Conservation (phyloP, 768 basidiomycete species). For the Kwoniella dendrophila region DNA sequence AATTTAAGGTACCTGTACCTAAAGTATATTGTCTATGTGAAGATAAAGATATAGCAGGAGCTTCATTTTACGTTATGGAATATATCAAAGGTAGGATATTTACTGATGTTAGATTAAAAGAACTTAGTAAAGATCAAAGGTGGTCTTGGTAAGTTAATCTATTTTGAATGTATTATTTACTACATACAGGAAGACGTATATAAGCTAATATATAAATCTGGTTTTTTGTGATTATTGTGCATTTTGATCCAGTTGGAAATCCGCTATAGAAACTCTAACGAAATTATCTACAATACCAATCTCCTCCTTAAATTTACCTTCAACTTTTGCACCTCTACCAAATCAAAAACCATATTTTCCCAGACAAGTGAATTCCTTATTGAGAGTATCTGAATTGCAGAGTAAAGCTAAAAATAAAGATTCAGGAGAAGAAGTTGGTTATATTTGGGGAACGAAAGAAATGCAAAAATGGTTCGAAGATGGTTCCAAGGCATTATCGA, state of each 20-base stretch:
- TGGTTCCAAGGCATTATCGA: constrained; percentile 64
- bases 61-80: constrained; percentile 95
- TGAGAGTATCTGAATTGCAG: constrained; percentile 77
- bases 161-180: neutral
- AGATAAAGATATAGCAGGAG: constrained; percentile 75
- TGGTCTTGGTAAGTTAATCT: constrained; percentile 66
- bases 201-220: too few species aligned
- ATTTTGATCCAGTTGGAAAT: constrained; percentile 43
- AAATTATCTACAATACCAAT: constrained; percentile 61
- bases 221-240: neutral
- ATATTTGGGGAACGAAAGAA: constrained; percentile 74
- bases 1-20: constrained; percentile 73
- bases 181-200: neutral
- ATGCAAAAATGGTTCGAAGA: constrained; percentile 73
- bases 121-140: constrained; percentile 65
- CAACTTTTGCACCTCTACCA: constrained; percentile 55
- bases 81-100: constrained; percentile 93
- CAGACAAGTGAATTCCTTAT: constrained; percentile 87
- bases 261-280: constrained; percentile 48
- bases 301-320: constrained; percentile 64
- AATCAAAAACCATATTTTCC: constrained; percentile 72
- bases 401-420: constrained; percentile 70
- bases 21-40: constrained; percentile 80
- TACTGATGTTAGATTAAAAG: constrained; percentile 76
- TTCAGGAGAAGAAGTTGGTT: constrained; percentile 62